phyloP scores from a whole-genome alignment of 805 yeast genomes.

The Candida loeiensis region DNA sequence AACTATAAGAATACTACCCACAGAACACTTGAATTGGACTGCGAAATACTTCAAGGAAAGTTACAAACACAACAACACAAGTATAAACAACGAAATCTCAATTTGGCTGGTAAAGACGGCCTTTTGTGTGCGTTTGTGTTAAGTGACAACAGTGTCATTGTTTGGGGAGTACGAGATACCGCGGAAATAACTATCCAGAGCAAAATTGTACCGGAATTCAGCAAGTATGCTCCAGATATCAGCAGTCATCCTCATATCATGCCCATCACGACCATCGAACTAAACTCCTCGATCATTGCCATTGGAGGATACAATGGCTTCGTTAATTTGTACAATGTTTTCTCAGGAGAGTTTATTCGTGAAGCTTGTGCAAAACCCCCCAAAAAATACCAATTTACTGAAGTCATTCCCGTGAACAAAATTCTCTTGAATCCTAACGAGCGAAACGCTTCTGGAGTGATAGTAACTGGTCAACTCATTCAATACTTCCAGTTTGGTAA shows the following conservation, averaged over 20 bases:
- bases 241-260: slow-evolving; percentile 9
- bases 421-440: slow-evolving; percentile 26
- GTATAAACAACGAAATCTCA: neutral
- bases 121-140: slow-evolving; percentile 36
- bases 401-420: slow-evolving; percentile 23
- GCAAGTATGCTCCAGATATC: slow-evolving; percentile 14
- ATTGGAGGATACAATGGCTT: slow-evolving; percentile 44
- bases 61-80: slow-evolving; percentile 17
- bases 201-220: slow-evolving; percentile 21
- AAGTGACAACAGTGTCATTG: slow-evolving; percentile 37
- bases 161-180: slow-evolving; percentile 40
- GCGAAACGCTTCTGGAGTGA: slow-evolving; percentile 33
- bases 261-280: slow-evolving; percentile 24
- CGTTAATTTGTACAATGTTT: slow-evolving; percentile 38
- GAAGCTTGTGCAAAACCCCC: slow-evolving; percentile 32
- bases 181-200: slow-evolving; percentile 13
- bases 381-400: slow-evolving; percentile 20
- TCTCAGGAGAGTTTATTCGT: slow-evolving; percentile 40
- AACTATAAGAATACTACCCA: slow-evolving; percentile 13
- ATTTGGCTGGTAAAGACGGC: slow-evolving; percentile 37
- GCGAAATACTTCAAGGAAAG: slow-evolving; percentile 14
- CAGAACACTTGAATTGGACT: neutral
- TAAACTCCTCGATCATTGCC: slow-evolving; percentile 31
- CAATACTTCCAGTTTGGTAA: slow-evolving; percentile 50
- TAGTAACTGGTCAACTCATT: slow-evolving; percentile 38